phyloP scores from a whole-genome alignment of 2,329 filamentous ascomycete species.

The Thielaviopsis euricoi region DNA sequence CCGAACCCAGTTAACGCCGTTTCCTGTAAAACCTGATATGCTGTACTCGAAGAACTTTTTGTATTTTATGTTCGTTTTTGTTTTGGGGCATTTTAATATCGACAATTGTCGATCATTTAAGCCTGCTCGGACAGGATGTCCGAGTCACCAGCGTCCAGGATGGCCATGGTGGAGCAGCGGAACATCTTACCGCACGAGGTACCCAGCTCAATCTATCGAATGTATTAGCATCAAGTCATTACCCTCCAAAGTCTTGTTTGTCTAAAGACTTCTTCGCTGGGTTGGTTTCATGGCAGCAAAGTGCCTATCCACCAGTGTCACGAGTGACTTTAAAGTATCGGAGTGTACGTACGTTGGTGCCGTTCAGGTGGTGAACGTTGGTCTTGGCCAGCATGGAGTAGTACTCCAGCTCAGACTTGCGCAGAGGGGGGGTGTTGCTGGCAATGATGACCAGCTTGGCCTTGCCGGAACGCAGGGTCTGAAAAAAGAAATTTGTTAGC shows the following conservation, averaged over 20 bases:
- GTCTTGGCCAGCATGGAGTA: constrained; percentile 88
- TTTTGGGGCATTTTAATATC: background rate
- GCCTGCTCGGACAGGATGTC: constrained; percentile 76
- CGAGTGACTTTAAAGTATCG: background rate
- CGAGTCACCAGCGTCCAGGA: constrained; percentile 94
- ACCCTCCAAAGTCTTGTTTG: constrained; percentile 72
- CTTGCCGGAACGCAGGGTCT: constrained; percentile 87
- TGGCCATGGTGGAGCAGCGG: constrained; percentile 92
- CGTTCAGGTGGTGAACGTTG: constrained; percentile 91
- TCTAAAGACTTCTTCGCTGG: constrained; percentile 77
- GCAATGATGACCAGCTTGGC: constrained; percentile 92
- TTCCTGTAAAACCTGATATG: constrained; percentile 1
- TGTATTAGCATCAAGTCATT: constrained; percentile 31
- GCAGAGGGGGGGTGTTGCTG: constrained; percentile 92
- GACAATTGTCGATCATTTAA: constrained; percentile 7
- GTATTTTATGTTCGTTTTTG: background rate
- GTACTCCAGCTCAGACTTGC: constrained; percentile 96
- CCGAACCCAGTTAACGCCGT: constrained; percentile 7
- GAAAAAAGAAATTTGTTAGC: background rate
- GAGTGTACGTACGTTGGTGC: constrained; percentile 81
- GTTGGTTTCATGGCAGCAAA: constrained; percentile 29
- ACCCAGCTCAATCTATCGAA: constrained; percentile 79
- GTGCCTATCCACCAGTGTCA: constrained; percentile 13
- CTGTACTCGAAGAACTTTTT: background rate
- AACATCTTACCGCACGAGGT: constrained; percentile 98